phyloP scores from a whole-genome alignment of 306 rosid species.

The Ziziphus jujuba region DNA sequence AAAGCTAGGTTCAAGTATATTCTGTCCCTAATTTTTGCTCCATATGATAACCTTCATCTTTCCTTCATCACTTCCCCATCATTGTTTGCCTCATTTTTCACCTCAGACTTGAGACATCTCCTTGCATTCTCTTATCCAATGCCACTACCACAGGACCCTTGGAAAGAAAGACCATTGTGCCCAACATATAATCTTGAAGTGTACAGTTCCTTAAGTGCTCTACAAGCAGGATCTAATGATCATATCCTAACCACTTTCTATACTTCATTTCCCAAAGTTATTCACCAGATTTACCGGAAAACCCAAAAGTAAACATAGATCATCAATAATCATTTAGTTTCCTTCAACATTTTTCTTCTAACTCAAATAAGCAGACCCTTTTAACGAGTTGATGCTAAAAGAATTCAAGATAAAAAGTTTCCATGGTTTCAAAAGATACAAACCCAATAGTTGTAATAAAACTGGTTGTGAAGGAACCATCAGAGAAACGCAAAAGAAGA shows the following conservation, averaged over 20 bases:
- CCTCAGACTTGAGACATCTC: conserved; percentile 4
- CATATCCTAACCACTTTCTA: conserved; percentile 8
- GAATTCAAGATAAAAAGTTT: conserved; percentile 7
- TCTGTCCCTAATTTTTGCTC: background rate
- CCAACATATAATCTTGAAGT: too few relatives aligned
- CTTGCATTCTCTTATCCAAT: background rate
- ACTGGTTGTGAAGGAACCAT: conserved; percentile 84
- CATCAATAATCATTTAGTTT: background rate
- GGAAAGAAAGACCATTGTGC: too few relatives aligned
- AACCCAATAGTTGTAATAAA: conserved; percentile 85
- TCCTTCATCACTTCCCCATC: background rate
- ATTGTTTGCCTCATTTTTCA: background rate
- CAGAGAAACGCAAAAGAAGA: conserved; percentile 79
- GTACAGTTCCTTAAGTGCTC: too few relatives aligned
- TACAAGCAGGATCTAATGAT: conserved; percentile 8
- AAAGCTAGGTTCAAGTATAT: background rate
- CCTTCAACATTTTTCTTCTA: background rate
- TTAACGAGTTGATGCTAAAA: background rate
- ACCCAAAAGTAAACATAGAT: background rate
- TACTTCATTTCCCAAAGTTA: conserved; percentile 1
- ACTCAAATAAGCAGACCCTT: background rate
- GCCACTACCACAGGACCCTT: too few relatives aligned
- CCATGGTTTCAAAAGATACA: conserved; percentile 34
- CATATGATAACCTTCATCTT: background rate
- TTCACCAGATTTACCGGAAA: background rate